Percentiles rank a stretch among this genome's conserved stretches.
Evolutionary conservation across 2,329 filamentous ascomycete species (phyloP).

Genomic region (Pestalotiopsis sp.): DNA sequence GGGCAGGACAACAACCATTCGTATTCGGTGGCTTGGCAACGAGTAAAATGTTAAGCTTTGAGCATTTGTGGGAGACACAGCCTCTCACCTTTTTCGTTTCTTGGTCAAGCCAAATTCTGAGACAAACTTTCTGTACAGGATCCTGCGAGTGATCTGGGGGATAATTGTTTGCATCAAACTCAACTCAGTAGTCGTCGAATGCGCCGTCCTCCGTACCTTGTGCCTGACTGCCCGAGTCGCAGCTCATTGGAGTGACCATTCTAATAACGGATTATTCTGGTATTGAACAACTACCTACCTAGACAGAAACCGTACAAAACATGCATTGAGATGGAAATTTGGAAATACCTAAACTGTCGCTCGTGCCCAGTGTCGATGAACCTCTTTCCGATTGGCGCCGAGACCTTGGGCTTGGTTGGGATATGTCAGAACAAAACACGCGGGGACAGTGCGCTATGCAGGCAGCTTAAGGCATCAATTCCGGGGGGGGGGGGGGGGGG

Average conservation of each 20-base stretch:
- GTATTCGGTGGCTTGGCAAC: background rate
- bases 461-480: background rate
- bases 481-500: too few species aligned
- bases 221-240: background rate
- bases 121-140: background rate
- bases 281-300: background rate
- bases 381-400: background rate
- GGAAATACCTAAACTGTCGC: background rate
- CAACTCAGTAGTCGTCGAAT: background rate
- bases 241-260: background rate
- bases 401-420: background rate
- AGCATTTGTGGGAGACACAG: background rate
- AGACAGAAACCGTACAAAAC: background rate
- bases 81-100: background rate
- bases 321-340: background rate
- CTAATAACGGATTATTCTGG: background rate
- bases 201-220: background rate
- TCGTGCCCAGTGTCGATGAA: background rate
- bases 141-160: background rate
- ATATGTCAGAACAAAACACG: background rate
- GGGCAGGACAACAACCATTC: background rate
- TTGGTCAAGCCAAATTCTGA: background rate
- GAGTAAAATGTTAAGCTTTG: background rate
- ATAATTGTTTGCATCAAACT: background rate
- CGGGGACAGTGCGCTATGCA: background rate